Evolutionary conservation across 345 rosid species (phyloP), one percentile per base, ranked within the genome.

Genomic region (Schrenkiella parvula): DNA sequence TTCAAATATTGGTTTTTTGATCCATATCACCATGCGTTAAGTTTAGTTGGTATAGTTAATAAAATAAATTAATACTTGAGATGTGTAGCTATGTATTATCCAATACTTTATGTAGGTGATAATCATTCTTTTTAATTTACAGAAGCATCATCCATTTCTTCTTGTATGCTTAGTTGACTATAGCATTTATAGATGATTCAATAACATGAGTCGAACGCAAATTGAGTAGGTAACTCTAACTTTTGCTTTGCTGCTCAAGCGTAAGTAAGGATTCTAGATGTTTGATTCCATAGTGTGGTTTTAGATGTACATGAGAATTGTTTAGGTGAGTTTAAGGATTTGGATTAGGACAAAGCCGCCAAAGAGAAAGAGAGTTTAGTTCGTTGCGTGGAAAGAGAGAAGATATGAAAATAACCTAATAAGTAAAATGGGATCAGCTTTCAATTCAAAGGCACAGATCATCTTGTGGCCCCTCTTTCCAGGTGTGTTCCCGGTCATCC

Each of bases 281-380:
- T n/a, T n/a, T n/a, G n/a, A n/a, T n/a, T n/a, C n/a, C n/a, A n/a
- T n/a, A n/a, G n/a, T n/a, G n/a, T n/a, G 14, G 2, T 38, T 38
- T 38, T 14, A 23, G 31, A 38, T 38, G 8, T 39, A 58, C 47
- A 22, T 22, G 47, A 38, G 44, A 37, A 37, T 17, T 13, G 14
- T 31, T 9, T 22, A n/a, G 34, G 57, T 48, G 62, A 53, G 3
- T 23, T 23, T 23, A 61, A 39, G 32, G 53, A 64, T 39, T 31
- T 53, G 57, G 56, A 64, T 65, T 55, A 26, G 32, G 50, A 50
- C 6, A 73, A 65, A 73, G 66, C 58, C 59, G 58, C 72, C 72
- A 47, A 73, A 42, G 70, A 54, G 63, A 51, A 25, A 62, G 37
- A 32, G 46, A 8, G 53, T 41, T 52, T 63, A 59, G 53, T 39